These are phyloP conservation scores for Beta macrorhiza DNA, from an alignment of 179 eudicot genomes.

Conservation along the genomic window DNA sequence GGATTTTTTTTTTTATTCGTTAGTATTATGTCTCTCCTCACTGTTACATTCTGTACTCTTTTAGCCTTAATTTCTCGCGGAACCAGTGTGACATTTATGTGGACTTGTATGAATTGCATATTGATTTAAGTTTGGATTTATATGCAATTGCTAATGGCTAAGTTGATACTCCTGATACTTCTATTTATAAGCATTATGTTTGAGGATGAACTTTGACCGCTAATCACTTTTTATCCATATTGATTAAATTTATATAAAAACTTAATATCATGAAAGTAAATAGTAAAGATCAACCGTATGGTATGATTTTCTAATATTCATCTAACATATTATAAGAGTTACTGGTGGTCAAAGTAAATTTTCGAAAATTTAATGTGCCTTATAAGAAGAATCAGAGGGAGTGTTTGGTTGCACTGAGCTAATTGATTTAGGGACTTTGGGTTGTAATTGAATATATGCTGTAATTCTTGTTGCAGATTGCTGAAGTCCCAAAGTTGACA, in stretches of 20 bases:
- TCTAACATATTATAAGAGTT: too few species aligned
- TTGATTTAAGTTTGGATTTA: neutral
- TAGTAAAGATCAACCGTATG: too few species aligned
- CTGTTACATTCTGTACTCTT: neutral
- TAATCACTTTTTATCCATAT: too few species aligned
- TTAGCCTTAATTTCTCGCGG: neutral
- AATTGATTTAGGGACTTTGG: neutral
- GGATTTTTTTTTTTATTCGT: neutral
- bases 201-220: too few species aligned
- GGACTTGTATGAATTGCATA: neutral
- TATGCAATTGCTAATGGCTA: neutral
- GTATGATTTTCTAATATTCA: too few species aligned
- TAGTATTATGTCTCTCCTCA: neutral
- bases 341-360: too few species aligned
- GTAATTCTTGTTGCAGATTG: constrained; percentile 52
- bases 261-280: too few species aligned
- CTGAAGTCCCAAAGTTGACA: constrained; percentile 89
- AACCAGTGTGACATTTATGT: neutral
- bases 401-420: neutral
- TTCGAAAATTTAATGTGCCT: too few species aligned
- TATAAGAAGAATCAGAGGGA: too few species aligned
- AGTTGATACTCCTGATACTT: too few species aligned
- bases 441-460: constrained; percentile 1
- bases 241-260: too few species aligned
- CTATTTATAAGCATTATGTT: too few species aligned